phyloP scores from a whole-genome alignment of 2,329 filamentous ascomycete species.

The Aureobasidium melanogenum region DNA sequence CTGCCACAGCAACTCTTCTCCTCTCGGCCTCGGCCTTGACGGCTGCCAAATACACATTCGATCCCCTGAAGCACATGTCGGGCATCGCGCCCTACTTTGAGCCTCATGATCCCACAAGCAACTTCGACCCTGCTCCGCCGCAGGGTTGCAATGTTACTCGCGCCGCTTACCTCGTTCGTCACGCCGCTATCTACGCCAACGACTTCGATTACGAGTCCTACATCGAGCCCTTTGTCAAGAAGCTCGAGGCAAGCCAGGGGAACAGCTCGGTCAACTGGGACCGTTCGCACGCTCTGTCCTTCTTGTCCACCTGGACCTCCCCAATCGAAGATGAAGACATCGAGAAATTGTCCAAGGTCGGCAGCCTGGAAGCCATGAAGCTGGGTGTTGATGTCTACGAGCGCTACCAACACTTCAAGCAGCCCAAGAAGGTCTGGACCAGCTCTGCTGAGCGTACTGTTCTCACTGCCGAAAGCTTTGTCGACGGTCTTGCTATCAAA shows the following conservation, averaged over 20 bases:
- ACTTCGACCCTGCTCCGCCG: conserved; percentile 37
- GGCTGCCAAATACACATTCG: conserved; percentile 30
- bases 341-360: conserved; percentile 53
- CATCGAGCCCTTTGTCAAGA: conserved; percentile 44
- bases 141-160: conserved; percentile 44
- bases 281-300: conserved; percentile 46
- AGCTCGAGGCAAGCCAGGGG: conserved; percentile 34
- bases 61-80: conserved; percentile 41
- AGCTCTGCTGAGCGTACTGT: conserved; percentile 54
- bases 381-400: conserved; percentile 51
- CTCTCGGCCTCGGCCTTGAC: conserved; percentile 10
- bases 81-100: conserved; percentile 44
- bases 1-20: not conserved
- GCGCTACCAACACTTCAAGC: conserved; percentile 46
- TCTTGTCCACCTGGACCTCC: conserved; percentile 48
- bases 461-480: conserved; percentile 50
- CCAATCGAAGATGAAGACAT: conserved; percentile 49
- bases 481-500: conserved; percentile 46
- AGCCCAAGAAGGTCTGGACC: conserved; percentile 51
- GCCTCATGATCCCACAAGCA: conserved; percentile 33
- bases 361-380: conserved; percentile 51
- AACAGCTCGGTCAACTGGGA: conserved; percentile 53
- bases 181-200: conserved; percentile 45
- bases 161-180: conserved; percentile 41
- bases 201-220: conserved; percentile 45